Conservation (phyloP, 192 early-diverging fungal species). For the Obelidium mucronatum region DNA sequence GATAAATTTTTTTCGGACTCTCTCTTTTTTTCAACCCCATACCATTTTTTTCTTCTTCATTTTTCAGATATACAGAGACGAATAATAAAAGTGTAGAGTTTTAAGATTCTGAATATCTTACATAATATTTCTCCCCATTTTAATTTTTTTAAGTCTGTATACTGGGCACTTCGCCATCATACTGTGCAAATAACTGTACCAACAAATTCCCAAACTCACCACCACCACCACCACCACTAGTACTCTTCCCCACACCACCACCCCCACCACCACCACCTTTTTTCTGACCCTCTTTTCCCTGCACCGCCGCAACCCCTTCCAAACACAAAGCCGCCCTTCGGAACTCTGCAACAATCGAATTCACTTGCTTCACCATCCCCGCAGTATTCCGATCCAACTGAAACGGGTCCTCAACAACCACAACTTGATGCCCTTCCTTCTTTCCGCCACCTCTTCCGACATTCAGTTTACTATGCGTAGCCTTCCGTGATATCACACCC, state of each 20-base stretch:
- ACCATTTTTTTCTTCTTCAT: too few species aligned
- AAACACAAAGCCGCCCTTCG: conserved; percentile 30
- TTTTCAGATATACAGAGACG: too few species aligned
- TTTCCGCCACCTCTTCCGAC: neutral
- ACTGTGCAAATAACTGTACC: neutral
- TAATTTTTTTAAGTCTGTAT: neutral
- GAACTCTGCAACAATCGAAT: conserved; percentile 43
- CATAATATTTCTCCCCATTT: too few species aligned
- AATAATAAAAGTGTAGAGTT: too few species aligned
- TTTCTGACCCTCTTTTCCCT: neutral
- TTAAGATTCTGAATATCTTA: too few species aligned
- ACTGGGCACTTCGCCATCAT: neutral
- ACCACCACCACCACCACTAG: neutral
- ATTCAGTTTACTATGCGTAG: neutral
- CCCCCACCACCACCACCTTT: neutral
- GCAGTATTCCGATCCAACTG: conserved; percentile 51
- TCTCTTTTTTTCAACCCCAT: too few species aligned
- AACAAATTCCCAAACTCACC: neutral
- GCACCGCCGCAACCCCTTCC: neutral
- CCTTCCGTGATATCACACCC: conserved; percentile 20
- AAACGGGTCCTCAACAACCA: conserved; percentile 58
- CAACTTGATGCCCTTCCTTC: conserved; percentile 12
- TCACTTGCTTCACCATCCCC: conserved; percentile 40
- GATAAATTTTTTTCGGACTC: too few species aligned
- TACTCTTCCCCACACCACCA: neutral